These are phyloP conservation scores for Penicillium macrosclerotiorum DNA, from an alignment of 495 filamentous ascomycete genomes.

Conservation along the genomic window DNA sequence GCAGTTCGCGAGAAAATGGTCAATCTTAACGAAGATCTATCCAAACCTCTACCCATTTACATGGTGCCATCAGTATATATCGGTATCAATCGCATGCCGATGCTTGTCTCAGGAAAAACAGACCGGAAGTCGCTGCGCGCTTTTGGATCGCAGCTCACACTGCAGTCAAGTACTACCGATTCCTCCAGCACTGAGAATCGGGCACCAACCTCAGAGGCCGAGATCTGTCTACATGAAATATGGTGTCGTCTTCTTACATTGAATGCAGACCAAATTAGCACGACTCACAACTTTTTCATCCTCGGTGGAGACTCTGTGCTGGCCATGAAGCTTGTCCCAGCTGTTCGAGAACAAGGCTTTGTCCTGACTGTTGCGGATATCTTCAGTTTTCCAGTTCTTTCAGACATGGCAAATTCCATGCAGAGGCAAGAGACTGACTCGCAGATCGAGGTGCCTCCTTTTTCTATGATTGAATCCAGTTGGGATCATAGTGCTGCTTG, in stretches of 20 bases:
- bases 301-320: constrained; percentile 57
- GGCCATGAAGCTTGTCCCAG: constrained; percentile 36
- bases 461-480: constrained; percentile 1
- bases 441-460: constrained; percentile 4
- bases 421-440: constrained; percentile 2
- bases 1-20: background rate
- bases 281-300: constrained; percentile 49
- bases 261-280: constrained; percentile 23
- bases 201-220: constrained; percentile 2
- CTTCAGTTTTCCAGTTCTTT: constrained; percentile 5
- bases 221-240: constrained; percentile 11
- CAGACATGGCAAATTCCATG: constrained; percentile 2
- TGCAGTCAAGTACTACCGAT: constrained; percentile 1
- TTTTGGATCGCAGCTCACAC: constrained; percentile 1
- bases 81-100: constrained; percentile 33
- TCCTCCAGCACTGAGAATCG: background rate
- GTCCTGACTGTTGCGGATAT: background rate
- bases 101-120: constrained; percentile 33
- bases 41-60: constrained; percentile 24
- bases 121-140: constrained; percentile 18
- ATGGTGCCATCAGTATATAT: constrained; percentile 43
- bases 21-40: background rate
- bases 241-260: constrained; percentile 15
- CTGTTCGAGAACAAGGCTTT: background rate
- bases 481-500: background rate